Base-by-base conservation (phyloP, 306 rosid species). In the Mimosa bimucronata region DNA sequence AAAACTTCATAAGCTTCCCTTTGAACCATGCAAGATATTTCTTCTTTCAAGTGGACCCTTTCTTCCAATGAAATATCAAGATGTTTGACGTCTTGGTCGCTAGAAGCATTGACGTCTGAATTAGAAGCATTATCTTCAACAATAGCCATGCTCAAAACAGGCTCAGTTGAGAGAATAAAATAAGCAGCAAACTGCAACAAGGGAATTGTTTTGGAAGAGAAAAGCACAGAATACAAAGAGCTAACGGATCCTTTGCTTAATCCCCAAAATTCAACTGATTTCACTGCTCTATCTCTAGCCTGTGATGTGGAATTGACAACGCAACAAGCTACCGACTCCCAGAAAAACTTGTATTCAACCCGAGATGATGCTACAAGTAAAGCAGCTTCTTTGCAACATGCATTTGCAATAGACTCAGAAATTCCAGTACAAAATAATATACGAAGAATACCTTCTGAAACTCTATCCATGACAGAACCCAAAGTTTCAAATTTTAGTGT, bases 231-330 rank as follows among this genome's bases (percentile, higher is more conserved):
- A 82, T 90, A 95, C 88, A 95, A 88, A 72, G 98, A 85, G 80
- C 93, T 90, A 79, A 91, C 83, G 28, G 98, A 82, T 70, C 98
- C 98, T 87, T 90, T 91, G 79, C 91, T 87, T 82, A 95, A 90
- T 57, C 98, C 98, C 98, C 98, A 95, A 82, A 88, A 95, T 84
- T 89, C 94, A 73, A 95, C 86, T 4, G 98, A 95, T 85, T 95
- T 95, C 86, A 92, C 88, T 77, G 98, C 97, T 88, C 91, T 88
- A 65, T 95, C 98, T 81, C 94, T 91, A 81, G 90, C 94, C 66
- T 78, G 84, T 66, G 87, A 73, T 25, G 98, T 89, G 44, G 97
- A 95, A 83, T 87, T 87, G 74, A 90, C 83, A 55, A 89, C 97
- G 82, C 72, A 69, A 73, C 85, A 89, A 83, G 97, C 97, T 72